Percentiles rank a stretch among this genome's conserved stretches.
phyloP scores from a whole-genome alignment of 108 stramenopile species.

The Pseudonitzschia multiseries region DNA sequence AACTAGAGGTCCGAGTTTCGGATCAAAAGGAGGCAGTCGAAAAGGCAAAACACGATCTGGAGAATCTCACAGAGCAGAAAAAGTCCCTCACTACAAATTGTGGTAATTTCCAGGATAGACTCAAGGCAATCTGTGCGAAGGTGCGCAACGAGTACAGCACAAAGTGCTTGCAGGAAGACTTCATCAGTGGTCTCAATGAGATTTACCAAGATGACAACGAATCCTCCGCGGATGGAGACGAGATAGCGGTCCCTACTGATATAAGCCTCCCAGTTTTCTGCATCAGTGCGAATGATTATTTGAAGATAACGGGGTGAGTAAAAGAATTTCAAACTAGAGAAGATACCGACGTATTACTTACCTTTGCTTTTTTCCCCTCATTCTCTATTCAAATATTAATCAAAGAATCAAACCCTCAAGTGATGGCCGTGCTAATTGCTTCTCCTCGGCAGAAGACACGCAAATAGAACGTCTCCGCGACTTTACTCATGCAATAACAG shows the following conservation, averaged over 20 bases:
- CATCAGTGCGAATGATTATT: constrained; percentile 49
- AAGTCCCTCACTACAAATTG: constrained; percentile 8
- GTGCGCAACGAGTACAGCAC: constrained; percentile 54
- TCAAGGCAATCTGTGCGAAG: constrained; percentile 39
- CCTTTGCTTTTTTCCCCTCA: too few species aligned
- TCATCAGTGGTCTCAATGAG: constrained; percentile 44
- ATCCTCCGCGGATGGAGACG: background rate
- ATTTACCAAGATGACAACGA: constrained; percentile 25
- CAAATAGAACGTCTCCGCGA: constrained; percentile 39
- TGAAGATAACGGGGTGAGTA: constrained; percentile 27
- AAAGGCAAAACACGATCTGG: background rate
- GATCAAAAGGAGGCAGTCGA: background rate
- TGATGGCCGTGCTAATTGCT: constrained; percentile 44
- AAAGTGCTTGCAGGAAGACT: constrained; percentile 44
- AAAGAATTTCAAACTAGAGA: too few species aligned
- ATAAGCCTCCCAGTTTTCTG: constrained; percentile 43
- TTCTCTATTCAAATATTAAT: background rate
- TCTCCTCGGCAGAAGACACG: constrained; percentile 33
- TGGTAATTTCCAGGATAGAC: constrained; percentile 25
- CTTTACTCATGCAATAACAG: constrained; percentile 34
- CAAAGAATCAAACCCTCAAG: constrained; percentile 32
- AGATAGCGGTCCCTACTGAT: too few species aligned
- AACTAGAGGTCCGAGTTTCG: background rate
- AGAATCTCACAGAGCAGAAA: background rate
- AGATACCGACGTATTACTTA: background rate